These are phyloP conservation scores for Candida michaelii DNA, from an alignment of 805 yeast species.

Conservation along the genomic window DNA sequence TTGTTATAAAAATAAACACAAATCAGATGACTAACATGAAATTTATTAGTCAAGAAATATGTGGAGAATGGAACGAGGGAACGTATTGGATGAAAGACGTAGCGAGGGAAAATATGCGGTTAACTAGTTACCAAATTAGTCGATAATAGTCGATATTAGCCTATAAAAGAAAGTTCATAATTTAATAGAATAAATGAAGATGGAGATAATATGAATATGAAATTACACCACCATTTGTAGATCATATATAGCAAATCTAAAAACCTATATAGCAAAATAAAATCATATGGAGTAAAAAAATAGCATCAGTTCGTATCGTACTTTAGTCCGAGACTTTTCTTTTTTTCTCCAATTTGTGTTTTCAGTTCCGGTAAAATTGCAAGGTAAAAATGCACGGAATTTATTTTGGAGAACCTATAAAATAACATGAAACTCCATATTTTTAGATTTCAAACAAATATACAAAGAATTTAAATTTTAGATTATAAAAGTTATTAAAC, in stretches of 20 bases:
- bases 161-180: background rate
- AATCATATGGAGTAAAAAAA: slow-evolving; percentile 1
- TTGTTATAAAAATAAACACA: background rate
- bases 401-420: slow-evolving; percentile 3
- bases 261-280: background rate
- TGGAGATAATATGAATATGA: too few relatives aligned
- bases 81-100: background rate
- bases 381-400: background rate
- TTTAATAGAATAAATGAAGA: too few relatives aligned
- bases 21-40: background rate
- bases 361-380: slow-evolving; percentile 1
- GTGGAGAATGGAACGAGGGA: slow-evolving; percentile 1
- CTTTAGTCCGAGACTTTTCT: slow-evolving; percentile 2
- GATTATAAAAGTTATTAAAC: too few relatives aligned
- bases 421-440: slow-evolving; percentile 6
- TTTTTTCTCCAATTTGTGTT: slow-evolving; percentile 6
- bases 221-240: background rate
- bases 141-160: background rate
- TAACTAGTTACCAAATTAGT: background rate
- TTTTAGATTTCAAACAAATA: background rate
- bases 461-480: too few relatives aligned
- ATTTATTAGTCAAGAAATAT: slow-evolving; percentile 2
- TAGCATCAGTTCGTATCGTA: background rate
- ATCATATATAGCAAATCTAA: background rate
- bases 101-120: background rate